Base-by-base conservation (phyloP, 108 stramenopile species). In the Fragilariopsis cylindrus region DNA sequence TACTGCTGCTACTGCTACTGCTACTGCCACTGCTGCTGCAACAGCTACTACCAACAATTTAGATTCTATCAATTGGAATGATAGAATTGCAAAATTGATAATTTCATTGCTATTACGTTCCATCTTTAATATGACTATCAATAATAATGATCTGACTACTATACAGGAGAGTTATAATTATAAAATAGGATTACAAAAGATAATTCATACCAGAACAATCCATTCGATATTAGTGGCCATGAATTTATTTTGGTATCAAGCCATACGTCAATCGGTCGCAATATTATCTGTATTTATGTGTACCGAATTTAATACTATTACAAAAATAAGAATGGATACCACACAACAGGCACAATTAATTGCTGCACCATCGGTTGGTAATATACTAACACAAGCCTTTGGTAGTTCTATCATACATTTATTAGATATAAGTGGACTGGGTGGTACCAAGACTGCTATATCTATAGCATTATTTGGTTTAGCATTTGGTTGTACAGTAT, bases 191-290 rank as follows among this genome's bases (percentile, higher is more conserved):
- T 30, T 30, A 30, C 30, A 30, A 30, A 30, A 30, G 2, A 30
- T 30, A 0, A 30, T 30, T 30, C 30, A 30, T 30, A 30, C 30
- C 30, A 30, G 62, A 11, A 63, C 62, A 0, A 11, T 63, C 62
- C 62, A 63, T n/a, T 42, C 62, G 0, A 6, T 63, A n/a, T 63
- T 63, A 44, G 62, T 63, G 0, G 62, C 62, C 62, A 43, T n/a
- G 42, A 63, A 63, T 43, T 9, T 63, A 12, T 63, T 63, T 63
- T 63, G 62, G 62, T 63, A 63, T n/a, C 62, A 63, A 44, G 62
- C 62, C 5, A 63, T 43, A 42, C 62, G 62, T 21, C 62, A 63
- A 63, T 45, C 62, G 43, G 62, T 63, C 0, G 62, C 62, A 42
- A 44, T 63, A 5, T n/a, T 63, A 44, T 63, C 62, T 16, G 62